Conservation (phyloP, 768 basidiomycete species). For the Rossbeevera mucosa region DNA sequence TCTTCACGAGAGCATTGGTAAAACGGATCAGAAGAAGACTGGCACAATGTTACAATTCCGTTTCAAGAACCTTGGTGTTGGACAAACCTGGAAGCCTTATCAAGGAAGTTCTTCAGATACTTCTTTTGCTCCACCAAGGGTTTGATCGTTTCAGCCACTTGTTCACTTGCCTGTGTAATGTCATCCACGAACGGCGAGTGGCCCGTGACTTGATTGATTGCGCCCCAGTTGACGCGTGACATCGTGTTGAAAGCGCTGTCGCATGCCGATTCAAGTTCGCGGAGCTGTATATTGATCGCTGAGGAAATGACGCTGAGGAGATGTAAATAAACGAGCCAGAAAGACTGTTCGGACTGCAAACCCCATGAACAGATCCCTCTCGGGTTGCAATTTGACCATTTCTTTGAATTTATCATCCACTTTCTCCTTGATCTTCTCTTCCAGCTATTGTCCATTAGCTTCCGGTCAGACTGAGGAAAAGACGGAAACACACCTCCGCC, state of each 20-base stretch:
- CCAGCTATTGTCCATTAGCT: constrained; percentile 52
- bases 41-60: not conserved
- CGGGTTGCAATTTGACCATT: constrained; percentile 74
- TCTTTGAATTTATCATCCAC: constrained; percentile 73
- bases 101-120: constrained; percentile 87
- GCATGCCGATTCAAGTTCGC: constrained; percentile 80
- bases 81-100: constrained; percentile 84
- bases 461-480: not conserved
- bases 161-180: constrained; percentile 67
- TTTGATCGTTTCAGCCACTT: constrained; percentile 71
- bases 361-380: constrained; percentile 89
- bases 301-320: constrained; percentile 70
- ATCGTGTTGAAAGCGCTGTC: constrained; percentile 78
- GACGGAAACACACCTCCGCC: constrained; percentile 53
- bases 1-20: constrained; percentile 84
- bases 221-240: constrained; percentile 73
- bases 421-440: constrained; percentile 85
- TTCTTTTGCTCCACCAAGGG: constrained; percentile 91
- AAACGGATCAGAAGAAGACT: constrained; percentile 85
- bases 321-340: not conserved
- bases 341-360: constrained; percentile 30
- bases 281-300: constrained; percentile 72
- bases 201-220: constrained; percentile 78
- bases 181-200: constrained; percentile 80
- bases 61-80: not conserved